Percentiles rank a stretch among this genome's conserved stretches.
Conservation (phyloP, 2,329 filamentous ascomycete species). For the Alternaria postmessia region DNA sequence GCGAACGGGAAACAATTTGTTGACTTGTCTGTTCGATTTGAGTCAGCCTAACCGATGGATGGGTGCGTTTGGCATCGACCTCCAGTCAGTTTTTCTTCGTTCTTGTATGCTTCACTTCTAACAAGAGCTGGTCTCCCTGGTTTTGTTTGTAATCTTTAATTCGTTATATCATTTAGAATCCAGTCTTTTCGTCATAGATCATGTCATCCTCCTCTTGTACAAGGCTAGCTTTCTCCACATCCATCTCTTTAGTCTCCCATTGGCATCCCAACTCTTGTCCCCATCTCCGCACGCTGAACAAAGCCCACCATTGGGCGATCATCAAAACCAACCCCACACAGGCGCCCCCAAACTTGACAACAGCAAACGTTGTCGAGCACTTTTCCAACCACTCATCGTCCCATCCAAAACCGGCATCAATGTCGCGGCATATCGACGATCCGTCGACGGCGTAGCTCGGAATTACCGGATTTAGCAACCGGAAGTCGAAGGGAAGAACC, state of each 20-base stretch:
- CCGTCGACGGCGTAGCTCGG: conserved; percentile 33
- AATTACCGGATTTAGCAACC: conserved; percentile 31
- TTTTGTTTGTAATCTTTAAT: conserved; percentile 11
- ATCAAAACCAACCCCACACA: conserved; percentile 36
- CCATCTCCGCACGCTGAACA: conserved; percentile 41
- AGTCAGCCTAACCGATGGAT: not conserved
- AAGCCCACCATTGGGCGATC: conserved; percentile 47
- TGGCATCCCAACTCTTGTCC: conserved; percentile 22
- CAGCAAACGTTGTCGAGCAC: conserved; percentile 38
- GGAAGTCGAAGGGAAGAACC: conserved; percentile 32
- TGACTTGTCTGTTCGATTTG: conserved; percentile 32
- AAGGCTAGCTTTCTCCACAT: conserved; percentile 28
- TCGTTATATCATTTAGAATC: conserved; percentile 16
- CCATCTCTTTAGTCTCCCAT: conserved; percentile 5
- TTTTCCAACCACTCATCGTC: conserved; percentile 39
- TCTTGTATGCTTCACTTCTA: not conserved
- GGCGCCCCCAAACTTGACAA: conserved; percentile 32
- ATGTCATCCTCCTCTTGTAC: not conserved
- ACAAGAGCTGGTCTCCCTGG: not conserved
- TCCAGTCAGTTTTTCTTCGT: not conserved
- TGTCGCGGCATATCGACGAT: conserved; percentile 35
- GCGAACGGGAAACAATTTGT: conserved; percentile 14
- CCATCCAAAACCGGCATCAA: conserved; percentile 39
- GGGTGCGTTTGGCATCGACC: not conserved
- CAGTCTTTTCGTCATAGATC: conserved; percentile 15